Conservation (phyloP, 352 stramenopile genomes). For the Phytophthora ohioensis region DNA sequence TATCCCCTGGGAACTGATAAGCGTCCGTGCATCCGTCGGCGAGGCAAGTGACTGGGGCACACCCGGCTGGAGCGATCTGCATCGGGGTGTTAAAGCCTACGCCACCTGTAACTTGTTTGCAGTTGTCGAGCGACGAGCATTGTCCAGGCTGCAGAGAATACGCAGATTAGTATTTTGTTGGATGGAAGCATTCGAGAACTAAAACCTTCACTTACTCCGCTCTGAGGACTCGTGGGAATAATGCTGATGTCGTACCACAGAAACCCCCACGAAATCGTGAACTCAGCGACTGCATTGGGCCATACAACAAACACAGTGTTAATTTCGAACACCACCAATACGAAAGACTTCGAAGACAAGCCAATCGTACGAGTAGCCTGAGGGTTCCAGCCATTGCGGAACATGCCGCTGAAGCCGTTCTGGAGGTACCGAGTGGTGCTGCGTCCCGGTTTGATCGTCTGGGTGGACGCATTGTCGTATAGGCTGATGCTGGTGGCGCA, state of each 20-base stretch:
- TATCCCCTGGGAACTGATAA: constrained; percentile 52
- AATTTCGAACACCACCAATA: neutral
- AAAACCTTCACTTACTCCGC: constrained; percentile 26
- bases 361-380: constrained; percentile 52
- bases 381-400: constrained; percentile 62
- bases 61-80: constrained; percentile 51
- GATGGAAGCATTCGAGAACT: neutral
- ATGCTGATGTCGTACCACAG: constrained; percentile 76
- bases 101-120: constrained; percentile 48
- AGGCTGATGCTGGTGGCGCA: constrained; percentile 57
- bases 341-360: neutral
- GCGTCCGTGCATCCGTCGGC: constrained; percentile 47
- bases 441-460: constrained; percentile 43
- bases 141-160: constrained; percentile 35
- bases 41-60: constrained; percentile 45
- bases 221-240: constrained; percentile 55
- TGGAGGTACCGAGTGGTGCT: constrained; percentile 42
- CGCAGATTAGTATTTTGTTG: constrained; percentile 2
- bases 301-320: constrained; percentile 12
- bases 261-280: constrained; percentile 47
- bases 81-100: constrained; percentile 61
- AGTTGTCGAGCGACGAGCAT: constrained; percentile 47
- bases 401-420: constrained; percentile 72
- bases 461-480: constrained; percentile 54
- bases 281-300: constrained; percentile 53